A percentile compares a stretch with the other conserved stretches of the same genome.
These are phyloP conservation scores for Lipomyces starkeyi DNA, from an alignment of 805 yeast species.

Conservation along the genomic window DNA sequence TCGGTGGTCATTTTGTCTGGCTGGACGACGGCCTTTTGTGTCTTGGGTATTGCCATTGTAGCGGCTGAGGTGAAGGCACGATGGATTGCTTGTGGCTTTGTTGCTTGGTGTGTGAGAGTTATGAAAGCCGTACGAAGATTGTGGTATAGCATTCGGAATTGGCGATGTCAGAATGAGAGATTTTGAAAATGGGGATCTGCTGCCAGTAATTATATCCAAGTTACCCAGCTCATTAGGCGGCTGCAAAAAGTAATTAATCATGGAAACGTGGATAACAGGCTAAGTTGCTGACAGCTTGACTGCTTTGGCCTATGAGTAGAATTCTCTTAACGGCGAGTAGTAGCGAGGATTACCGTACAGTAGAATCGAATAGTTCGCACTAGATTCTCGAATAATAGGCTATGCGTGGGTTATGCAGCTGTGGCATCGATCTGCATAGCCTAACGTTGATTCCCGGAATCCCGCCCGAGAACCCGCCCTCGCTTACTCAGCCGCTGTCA, in stretches of 20 bases:
- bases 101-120: constrained; percentile 5
- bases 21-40: constrained; percentile 8
- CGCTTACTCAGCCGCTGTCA: not conserved
- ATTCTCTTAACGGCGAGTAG: too few species aligned
- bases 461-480: not conserved
- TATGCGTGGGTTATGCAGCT: not conserved
- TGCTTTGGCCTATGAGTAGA: too few species aligned
- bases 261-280: too few species aligned
- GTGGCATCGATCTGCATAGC: constrained; percentile 1
- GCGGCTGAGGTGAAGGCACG: constrained; percentile 6
- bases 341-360: too few species aligned
- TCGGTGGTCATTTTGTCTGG: constrained; percentile 1
- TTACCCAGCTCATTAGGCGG: too few species aligned
- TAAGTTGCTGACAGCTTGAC: too few species aligned
- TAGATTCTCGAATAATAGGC: too few species aligned
- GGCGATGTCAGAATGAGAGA: not conserved
- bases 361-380: too few species aligned
- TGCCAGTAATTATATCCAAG: constrained; percentile 1
- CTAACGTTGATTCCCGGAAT: not conserved
- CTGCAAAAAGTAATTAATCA: too few species aligned
- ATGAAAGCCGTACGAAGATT: constrained; percentile 2
- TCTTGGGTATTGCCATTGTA: constrained; percentile 9
- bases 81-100: constrained; percentile 5
- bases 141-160: constrained; percentile 1
- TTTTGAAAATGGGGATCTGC: not conserved